Evolutionary conservation across 176 grass and related monocot species (phyloP).

Genomic region (Hordeum vulgare): MorexV3_pseudomolecules_assembly NC_058518.1:359796081-359796580

Average conservation of each 20-base stretch:
- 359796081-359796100: slow-evolving; percentile 80
- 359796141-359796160: background rate
- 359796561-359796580: background rate
- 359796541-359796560: no score
- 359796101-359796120: slow-evolving; percentile 64
- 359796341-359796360: no score
- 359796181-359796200: background rate
- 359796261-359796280: background rate
- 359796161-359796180: background rate
- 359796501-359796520: no score
- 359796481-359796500: no score
- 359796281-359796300: background rate
- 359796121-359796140: slow-evolving; percentile 41
- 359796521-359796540: no score
- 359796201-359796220: background rate
- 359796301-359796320: background rate
- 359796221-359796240: background rate
- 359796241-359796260: background rate
- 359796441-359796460: no score
- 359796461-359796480: no score
- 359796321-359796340: background rate
- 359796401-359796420: background rate
- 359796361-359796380: no score
- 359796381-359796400: background rate
- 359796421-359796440: no score